phyloP scores from a whole-genome alignment of 2,329 filamentous ascomycete species.

The Apiospora aurea region DNA sequence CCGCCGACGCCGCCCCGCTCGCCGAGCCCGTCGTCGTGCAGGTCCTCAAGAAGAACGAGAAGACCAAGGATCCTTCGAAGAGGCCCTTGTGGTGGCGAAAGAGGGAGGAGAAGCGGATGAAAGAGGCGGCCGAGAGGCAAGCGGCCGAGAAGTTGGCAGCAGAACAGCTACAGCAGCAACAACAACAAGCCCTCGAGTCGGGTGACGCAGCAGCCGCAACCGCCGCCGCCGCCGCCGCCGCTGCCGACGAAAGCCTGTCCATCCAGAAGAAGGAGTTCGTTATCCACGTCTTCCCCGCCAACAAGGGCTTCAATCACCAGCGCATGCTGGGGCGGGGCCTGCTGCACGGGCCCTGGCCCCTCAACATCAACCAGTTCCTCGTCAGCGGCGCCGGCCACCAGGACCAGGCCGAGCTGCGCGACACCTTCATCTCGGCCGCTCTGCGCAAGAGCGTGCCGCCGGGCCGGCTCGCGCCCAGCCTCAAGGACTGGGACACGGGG shows the following conservation, averaged over 20 bases:
- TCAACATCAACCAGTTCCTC: slow-evolving; percentile 18
- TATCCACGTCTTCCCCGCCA: slow-evolving; percentile 40
- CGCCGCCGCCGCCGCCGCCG: neutral
- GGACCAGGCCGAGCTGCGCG: slow-evolving; percentile 20
- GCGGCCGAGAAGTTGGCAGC: neutral
- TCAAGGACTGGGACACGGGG: slow-evolving; percentile 43
- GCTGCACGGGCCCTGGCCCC: slow-evolving; percentile 41
- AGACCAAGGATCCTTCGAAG: neutral
- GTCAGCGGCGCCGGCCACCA: slow-evolving; percentile 7
- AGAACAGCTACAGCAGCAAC: neutral
- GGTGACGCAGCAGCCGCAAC: neutral
- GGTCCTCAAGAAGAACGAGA: neutral
- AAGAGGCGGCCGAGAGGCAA: neutral
- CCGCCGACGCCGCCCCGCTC: slow-evolving; percentile 38
- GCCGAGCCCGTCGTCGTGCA: slow-evolving; percentile 36
- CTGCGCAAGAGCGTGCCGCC: slow-evolving; percentile 37
- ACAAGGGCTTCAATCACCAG: slow-evolving; percentile 37
- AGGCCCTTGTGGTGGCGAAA: neutral
- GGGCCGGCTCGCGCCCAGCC: slow-evolving; percentile 37
- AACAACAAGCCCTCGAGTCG: neutral
- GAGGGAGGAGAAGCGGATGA: neutral
- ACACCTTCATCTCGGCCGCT: slow-evolving; percentile 39
- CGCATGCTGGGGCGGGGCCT: slow-evolving; percentile 36
- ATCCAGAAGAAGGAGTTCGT: slow-evolving; percentile 36
- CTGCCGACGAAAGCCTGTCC: neutral